Conservation (phyloP, 2,329 filamentous ascomycete genomes). For the Sclerotinia subarctica region DNA sequence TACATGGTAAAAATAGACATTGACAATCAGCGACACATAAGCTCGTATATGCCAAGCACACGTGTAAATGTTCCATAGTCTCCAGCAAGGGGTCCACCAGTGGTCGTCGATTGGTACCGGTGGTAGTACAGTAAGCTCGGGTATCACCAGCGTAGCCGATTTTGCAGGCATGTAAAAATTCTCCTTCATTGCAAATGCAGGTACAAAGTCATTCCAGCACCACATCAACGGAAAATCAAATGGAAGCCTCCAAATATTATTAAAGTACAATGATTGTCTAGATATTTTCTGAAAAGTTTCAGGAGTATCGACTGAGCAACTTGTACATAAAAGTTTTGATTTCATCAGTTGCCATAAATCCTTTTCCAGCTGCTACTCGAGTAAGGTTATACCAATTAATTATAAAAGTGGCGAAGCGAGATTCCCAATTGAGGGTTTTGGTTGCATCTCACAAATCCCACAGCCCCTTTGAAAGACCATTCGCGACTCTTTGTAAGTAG, state of each 20-base stretch:
- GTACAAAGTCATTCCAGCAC: constrained; percentile 1
- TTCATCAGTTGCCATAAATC: not conserved
- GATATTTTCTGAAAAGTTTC: constrained; percentile 10
- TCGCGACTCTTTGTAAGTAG: not conserved
- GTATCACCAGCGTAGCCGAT: not conserved
- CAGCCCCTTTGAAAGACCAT: constrained; percentile 7
- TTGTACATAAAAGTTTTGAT: not conserved
- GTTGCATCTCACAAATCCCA: constrained; percentile 21
- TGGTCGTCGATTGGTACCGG: not conserved
- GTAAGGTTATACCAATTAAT: not conserved
- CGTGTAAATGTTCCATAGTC: not conserved
- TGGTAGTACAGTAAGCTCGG: constrained; percentile 16
- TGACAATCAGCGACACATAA: constrained; percentile 1
- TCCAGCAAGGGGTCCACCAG: not conserved
- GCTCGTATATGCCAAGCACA: constrained; percentile 5
- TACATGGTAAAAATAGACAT: constrained; percentile 5
- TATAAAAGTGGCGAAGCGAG: constrained; percentile 16
- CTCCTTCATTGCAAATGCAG: constrained; percentile 19
- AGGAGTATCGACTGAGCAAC: not conserved
- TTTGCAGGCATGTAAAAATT: not conserved
- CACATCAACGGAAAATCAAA: not conserved
- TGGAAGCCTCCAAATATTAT: not conserved
- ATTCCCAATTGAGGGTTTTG: constrained; percentile 9
- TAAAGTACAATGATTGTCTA: not conserved
- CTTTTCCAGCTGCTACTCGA: not conserved